These are phyloP conservation scores for Chytriomyces sp. DNA, from an alignment of 192 early-diverging fungal species.

Conservation along the genomic window DNA sequence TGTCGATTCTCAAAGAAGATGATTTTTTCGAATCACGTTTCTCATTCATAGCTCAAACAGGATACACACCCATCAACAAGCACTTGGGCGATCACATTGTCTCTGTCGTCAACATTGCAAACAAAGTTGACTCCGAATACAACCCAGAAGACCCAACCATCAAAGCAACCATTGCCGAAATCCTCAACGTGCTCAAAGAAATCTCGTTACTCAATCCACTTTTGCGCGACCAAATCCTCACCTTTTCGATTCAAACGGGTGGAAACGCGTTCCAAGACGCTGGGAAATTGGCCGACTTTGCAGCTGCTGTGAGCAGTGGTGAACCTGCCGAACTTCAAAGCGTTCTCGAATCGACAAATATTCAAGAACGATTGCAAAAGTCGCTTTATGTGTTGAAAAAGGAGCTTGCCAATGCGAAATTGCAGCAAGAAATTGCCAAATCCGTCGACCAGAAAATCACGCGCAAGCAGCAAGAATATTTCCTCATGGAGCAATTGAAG, in stretches of 20 bases:
- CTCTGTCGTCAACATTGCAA: slow-evolving; percentile 87
- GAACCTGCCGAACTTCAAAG: slow-evolving; percentile 91
- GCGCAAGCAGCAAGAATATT: slow-evolving; percentile 97
- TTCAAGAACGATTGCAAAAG: slow-evolving; percentile 92
- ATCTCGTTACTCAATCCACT: slow-evolving; percentile 93
- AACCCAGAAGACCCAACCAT: slow-evolving; percentile 83
- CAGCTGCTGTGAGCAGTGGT: slow-evolving; percentile 91
- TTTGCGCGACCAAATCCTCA: slow-evolving; percentile 97
- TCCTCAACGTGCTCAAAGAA: slow-evolving; percentile 95
- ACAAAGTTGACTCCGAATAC: slow-evolving; percentile 83
- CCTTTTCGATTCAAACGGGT: slow-evolving; percentile 95
- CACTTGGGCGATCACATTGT: slow-evolving; percentile 70
- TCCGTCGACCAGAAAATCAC: slow-evolving; percentile 98
- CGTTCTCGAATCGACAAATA: slow-evolving; percentile 84
- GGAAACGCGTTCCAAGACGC: slow-evolving; percentile 96
- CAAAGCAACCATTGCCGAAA: slow-evolving; percentile 92
- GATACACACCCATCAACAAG: slow-evolving; percentile 49
- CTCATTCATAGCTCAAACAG: slow-evolving; percentile 31
- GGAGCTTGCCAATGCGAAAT: slow-evolving; percentile 95
- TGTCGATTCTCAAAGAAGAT: background rate
- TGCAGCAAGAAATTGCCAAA: slow-evolving; percentile 97
- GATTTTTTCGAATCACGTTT: slow-evolving; percentile 16
- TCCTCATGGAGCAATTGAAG: slow-evolving; percentile 99
- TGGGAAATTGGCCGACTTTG: slow-evolving; percentile 95
- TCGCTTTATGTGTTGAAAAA: slow-evolving; percentile 94